Conservation (phyloP, 345 rosid genomes). For the Turritis glabra region DNA sequence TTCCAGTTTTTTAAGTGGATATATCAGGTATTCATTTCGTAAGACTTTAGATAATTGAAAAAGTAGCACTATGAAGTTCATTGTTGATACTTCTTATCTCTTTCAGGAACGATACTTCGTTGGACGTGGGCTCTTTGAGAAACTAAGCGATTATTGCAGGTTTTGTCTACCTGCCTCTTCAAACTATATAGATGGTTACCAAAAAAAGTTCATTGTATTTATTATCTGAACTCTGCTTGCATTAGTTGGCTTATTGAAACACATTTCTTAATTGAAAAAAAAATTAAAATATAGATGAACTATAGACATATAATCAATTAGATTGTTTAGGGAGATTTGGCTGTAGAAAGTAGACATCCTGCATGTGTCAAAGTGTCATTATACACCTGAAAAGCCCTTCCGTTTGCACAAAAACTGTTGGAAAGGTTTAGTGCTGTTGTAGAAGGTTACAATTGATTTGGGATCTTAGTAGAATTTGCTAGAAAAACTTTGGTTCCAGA, state of each 20-base stretch:
- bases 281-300: neutral
- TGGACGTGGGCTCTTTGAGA: slow-evolving; percentile 96
- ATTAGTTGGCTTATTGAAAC: slow-evolving; percentile 17
- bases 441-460: slow-evolving; percentile 8
- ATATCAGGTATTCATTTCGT: slow-evolving; percentile 67
- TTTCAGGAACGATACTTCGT: slow-evolving; percentile 95
- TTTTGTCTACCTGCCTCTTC: slow-evolving; percentile 32
- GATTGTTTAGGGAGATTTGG: neutral
- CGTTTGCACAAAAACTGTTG: slow-evolving; percentile 11
- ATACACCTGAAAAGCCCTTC: neutral
- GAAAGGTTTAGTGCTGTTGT: slow-evolving; percentile 14
- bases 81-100: slow-evolving; percentile 20
- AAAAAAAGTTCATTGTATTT: slow-evolving; percentile 7
- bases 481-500: neutral
- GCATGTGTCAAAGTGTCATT: slow-evolving; percentile 1
- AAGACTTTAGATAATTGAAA: slow-evolving; percentile 6
- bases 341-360: slow-evolving; percentile 9
- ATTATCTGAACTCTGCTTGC: slow-evolving; percentile 3
- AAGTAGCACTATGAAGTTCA: slow-evolving; percentile 14
- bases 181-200: slow-evolving; percentile 4
- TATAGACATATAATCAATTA: slow-evolving; percentile 1
- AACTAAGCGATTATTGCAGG: slow-evolving; percentile 87
- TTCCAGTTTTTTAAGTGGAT: slow-evolving; percentile 99
- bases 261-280: neutral
- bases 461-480: slow-evolving; percentile 15